phyloP scores from a whole-genome alignment of 768 basidiomycete species.

The Boletus rex-veris region DNA sequence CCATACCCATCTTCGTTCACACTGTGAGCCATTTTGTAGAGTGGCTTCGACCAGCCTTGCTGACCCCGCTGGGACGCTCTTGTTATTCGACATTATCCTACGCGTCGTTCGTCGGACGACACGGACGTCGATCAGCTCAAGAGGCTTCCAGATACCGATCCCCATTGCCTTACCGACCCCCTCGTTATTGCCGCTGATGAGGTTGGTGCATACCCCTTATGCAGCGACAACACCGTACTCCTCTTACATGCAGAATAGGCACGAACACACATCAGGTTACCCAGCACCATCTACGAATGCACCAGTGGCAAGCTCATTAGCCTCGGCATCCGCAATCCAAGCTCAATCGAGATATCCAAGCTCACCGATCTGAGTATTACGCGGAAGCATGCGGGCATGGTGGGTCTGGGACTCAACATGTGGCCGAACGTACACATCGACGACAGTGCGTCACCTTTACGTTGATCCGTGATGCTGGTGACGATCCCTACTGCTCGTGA shows the following conservation, averaged over 20 bases:
- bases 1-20: conserved; percentile 49
- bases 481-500: background rate
- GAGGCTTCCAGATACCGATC: conserved; percentile 38
- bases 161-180: conserved; percentile 49
- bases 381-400: too few species aligned
- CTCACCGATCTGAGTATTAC: too few species aligned
- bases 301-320: conserved; percentile 45
- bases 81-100: background rate
- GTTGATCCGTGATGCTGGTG: background rate
- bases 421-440: conserved; percentile 60
- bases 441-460: conserved; percentile 27
- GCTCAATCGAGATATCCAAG: too few species aligned
- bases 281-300: conserved; percentile 56
- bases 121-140: conserved; percentile 44
- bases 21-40: conserved; percentile 39
- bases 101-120: conserved; percentile 32
- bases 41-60: background rate
- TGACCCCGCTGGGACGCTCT: background rate
- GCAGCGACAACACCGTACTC: background rate
- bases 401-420: too few species aligned
- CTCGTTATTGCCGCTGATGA: conserved; percentile 42
- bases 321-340: too few species aligned
- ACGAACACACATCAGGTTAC: conserved; percentile 41
- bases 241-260: background rate
- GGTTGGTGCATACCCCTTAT: background rate